These are phyloP conservation scores for Bipolaris gigantea DNA, from an alignment of 2,329 filamentous ascomycete genomes.

Conservation along the genomic window DNA sequence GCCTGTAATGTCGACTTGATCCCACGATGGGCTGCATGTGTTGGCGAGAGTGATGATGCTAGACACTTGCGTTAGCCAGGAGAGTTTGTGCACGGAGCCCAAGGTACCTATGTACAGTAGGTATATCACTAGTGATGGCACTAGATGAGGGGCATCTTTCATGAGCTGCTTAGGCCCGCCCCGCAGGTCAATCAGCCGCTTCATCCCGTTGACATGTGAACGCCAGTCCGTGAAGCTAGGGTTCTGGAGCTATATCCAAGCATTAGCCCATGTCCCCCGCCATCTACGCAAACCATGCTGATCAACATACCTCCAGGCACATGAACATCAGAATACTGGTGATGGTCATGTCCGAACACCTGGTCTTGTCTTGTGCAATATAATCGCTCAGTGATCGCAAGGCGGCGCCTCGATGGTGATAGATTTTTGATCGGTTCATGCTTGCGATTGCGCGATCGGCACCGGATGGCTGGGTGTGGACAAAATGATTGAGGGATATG, in stretches of 20 bases:
- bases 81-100: too few relatives aligned
- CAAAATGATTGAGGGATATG: conserved; percentile 30
- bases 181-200: conserved; percentile 32
- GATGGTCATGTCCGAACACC: conserved; percentile 30
- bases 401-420: conserved; percentile 34
- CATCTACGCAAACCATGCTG: not conserved
- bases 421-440: conserved; percentile 25
- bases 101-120: conserved; percentile 27
- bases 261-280: not conserved
- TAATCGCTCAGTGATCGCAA: conserved; percentile 30
- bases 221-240: conserved; percentile 29
- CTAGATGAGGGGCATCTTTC: conserved; percentile 20
- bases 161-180: conserved; percentile 29
- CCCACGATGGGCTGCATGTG: conserved; percentile 27
- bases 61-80: conserved; percentile 1
- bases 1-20: conserved; percentile 29
- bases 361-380: conserved; percentile 29
- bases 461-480: conserved; percentile 20
- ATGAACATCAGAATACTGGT: conserved; percentile 36
- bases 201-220: conserved; percentile 31
- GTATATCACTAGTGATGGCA: conserved; percentile 27
- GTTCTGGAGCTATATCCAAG: conserved; percentile 29
- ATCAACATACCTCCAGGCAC: conserved; percentile 30
- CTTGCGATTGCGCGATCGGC: conserved; percentile 11
- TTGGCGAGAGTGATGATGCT: conserved; percentile 34